Conservation (phyloP, 352 stramenopile genomes). For the Globisporangium emineosum region DNA sequence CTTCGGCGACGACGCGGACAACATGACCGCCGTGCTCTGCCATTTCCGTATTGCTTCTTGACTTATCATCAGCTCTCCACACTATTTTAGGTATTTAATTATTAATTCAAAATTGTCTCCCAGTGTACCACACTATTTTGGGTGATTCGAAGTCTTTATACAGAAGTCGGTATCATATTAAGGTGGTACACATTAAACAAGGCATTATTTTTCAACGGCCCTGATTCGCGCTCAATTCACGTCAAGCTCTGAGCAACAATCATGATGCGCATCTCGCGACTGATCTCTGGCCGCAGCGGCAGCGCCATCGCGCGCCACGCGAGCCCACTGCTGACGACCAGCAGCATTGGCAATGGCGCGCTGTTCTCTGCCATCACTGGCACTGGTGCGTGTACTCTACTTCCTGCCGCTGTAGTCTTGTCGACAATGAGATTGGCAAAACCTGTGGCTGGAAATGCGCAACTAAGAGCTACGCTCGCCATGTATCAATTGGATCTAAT, state of each 20-base stretch:
- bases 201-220: background rate
- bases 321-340: background rate
- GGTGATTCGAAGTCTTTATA: too few relatives aligned
- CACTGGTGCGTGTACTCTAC: background rate
- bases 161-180: too few relatives aligned
- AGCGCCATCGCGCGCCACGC: background rate
- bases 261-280: slow-evolving; percentile 13
- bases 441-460: slow-evolving; percentile 4
- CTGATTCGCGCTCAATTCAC: slow-evolving; percentile 5
- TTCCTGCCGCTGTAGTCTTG: background rate
- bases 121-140: too few relatives aligned
- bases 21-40: slow-evolving; percentile 85
- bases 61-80: too few relatives aligned
- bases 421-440: background rate
- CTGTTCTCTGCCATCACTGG: background rate
- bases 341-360: background rate
- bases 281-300: background rate
- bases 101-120: background rate
- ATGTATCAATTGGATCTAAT: background rate
- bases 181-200: too few relatives aligned
- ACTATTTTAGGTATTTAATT: slow-evolving; percentile 11
- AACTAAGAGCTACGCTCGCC: background rate
- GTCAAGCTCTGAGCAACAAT: background rate
- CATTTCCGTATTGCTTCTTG: slow-evolving; percentile 26
- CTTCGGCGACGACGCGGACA: slow-evolving; percentile 86